Conservation (phyloP, 345 rosid species). For the Geranium brycei region DNA sequence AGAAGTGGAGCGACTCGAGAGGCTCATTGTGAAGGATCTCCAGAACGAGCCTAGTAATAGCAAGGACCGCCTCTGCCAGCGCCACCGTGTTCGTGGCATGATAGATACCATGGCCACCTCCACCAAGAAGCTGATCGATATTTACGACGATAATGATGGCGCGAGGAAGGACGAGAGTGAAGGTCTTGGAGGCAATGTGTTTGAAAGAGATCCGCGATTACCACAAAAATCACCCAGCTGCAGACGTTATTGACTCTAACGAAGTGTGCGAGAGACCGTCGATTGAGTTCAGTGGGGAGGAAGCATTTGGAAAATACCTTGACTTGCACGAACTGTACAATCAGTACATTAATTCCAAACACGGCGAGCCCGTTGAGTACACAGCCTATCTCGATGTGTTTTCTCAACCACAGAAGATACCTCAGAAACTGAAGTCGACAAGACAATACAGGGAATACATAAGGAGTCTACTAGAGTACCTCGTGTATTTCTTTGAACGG, state of each 20-base stretch:
- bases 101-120: conserved; percentile 48
- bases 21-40: conserved; percentile 76
- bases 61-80: conserved; percentile 71
- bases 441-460: conserved; percentile 72
- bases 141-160: conserved; percentile 71
- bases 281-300: conserved; percentile 91
- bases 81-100: conserved; percentile 84
- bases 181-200: conserved; percentile 82
- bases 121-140: conserved; percentile 59
- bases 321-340: conserved; percentile 88
- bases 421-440: conserved; percentile 51
- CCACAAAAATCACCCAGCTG: conserved; percentile 77
- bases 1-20: conserved; percentile 77
- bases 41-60: conserved; percentile 54
- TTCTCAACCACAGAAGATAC: conserved; percentile 43
- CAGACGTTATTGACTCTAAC: conserved; percentile 54
- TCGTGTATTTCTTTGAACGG: conserved; percentile 64
- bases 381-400: conserved; percentile 72
- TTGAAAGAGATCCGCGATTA: conserved; percentile 92
- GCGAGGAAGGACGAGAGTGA: conserved; percentile 91
- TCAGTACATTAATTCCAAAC: conserved; percentile 69
- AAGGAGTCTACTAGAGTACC: conserved; percentile 65
- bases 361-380: conserved; percentile 75
- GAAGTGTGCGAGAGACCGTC: conserved; percentile 73
- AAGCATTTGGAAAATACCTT: conserved; percentile 68